phyloP scores from a whole-genome alignment of 148 eudicot genomes.

The Fagopyrum homotropicum region DNA sequence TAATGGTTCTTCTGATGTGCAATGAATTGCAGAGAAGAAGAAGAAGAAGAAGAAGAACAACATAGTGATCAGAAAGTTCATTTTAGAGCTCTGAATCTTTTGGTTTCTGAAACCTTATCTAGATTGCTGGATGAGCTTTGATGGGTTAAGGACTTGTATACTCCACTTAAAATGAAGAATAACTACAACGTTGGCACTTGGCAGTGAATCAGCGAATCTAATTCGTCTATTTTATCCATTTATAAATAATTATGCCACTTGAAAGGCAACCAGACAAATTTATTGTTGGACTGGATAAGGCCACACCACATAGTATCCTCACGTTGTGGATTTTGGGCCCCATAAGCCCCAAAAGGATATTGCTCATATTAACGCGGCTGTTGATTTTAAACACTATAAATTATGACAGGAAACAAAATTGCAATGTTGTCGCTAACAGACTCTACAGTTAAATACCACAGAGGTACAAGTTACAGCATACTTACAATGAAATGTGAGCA shows the following conservation, averaged over 20 bases:
- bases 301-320: background rate
- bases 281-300: background rate
- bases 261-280: background rate
- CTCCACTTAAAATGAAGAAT: background rate
- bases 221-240: background rate
- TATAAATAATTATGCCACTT: background rate
- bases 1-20: slow-evolving; percentile 6
- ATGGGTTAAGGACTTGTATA: background rate
- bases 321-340: background rate
- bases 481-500: too few relatives aligned
- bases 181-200: background rate
- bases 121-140: background rate
- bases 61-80: background rate
- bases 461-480: too few relatives aligned
- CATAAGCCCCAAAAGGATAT: background rate
- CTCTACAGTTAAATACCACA: too few relatives aligned
- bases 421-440: too few relatives aligned
- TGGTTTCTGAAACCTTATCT: background rate
- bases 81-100: background rate
- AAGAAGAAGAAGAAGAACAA: background rate
- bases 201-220: background rate
- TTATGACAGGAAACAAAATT: too few relatives aligned
- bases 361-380: too few relatives aligned
- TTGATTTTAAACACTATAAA: too few relatives aligned
- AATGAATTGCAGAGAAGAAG: background rate